Evolutionary conservation across 2,329 filamentous ascomycete species (phyloP).

Genomic region (Beauveria pseudobassiana): DNA sequence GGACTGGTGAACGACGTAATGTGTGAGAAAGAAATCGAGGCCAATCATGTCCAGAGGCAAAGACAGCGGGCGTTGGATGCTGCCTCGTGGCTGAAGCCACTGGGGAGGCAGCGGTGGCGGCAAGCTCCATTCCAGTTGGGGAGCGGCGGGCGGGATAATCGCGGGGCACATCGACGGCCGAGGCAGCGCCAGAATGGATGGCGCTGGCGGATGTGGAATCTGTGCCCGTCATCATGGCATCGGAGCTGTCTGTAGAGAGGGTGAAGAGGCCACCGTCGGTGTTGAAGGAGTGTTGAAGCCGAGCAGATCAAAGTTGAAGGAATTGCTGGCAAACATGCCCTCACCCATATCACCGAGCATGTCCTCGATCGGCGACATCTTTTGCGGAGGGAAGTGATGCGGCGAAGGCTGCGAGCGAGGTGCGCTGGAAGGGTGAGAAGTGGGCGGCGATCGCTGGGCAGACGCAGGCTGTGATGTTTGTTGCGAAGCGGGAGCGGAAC

Average conservation of each 20-base stretch:
- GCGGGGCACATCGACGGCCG: slow-evolving; percentile 2
- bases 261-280: slow-evolving; percentile 5
- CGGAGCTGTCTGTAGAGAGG: slow-evolving; percentile 4
- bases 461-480: slow-evolving; percentile 1
- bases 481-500: neutral
- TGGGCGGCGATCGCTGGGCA: neutral
- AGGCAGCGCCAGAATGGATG: neutral
- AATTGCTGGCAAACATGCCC: slow-evolving; percentile 8
- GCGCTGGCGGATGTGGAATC: neutral
- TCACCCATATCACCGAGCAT: slow-evolving; percentile 10
- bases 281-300: slow-evolving; percentile 11
- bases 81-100: slow-evolving; percentile 3
- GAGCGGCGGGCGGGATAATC: neutral
- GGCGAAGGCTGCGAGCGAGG: neutral
- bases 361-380: slow-evolving; percentile 5
- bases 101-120: neutral
- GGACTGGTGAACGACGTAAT: slow-evolving; percentile 9
- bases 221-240: slow-evolving; percentile 8
- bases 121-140: neutral
- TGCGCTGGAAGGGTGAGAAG: neutral
- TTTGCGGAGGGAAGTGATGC: neutral
- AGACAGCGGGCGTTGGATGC: slow-evolving; percentile 4
- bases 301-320: slow-evolving; percentile 8
- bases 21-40: slow-evolving; percentile 10
- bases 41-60: slow-evolving; percentile 10